A percentile compares a stretch with the other conserved stretches of the same genome.
These are phyloP conservation scores for Penicillium nordicum DNA, from an alignment of 2,329 filamentous ascomycete species.

Conservation along the genomic window DNA sequence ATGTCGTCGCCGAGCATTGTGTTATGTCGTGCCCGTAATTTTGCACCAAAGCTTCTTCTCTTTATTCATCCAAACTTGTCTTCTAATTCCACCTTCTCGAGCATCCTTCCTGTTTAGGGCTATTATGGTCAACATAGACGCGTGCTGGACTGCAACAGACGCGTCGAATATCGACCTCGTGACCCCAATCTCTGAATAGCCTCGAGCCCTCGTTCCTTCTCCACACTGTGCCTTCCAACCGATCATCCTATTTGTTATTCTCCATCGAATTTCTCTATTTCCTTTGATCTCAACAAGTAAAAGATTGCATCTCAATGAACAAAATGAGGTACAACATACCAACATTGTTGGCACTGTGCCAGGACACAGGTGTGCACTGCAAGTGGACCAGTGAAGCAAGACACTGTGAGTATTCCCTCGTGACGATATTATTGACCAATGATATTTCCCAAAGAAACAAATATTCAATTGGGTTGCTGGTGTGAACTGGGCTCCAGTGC, in stretches of 20 bases:
- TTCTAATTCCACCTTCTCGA: not conserved
- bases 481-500: not conserved
- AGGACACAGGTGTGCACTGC: constrained; percentile 27
- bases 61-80: not conserved
- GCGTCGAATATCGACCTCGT: not conserved
- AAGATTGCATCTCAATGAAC: constrained; percentile 5
- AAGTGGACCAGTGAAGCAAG: constrained; percentile 25
- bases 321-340: constrained; percentile 39
- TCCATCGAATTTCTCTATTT: not conserved
- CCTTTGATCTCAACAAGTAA: constrained; percentile 3
- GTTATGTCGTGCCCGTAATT: not conserved
- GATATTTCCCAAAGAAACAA: not conserved
- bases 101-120: not conserved
- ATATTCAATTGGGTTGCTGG: not conserved
- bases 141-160: not conserved
- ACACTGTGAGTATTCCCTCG: constrained; percentile 27
- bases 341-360: constrained; percentile 36
- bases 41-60: not conserved
- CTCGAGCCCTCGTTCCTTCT: constrained; percentile 4
- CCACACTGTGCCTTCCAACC: not conserved
- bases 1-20: not conserved
- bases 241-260: not conserved
- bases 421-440: not conserved
- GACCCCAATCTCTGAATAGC: not conserved
- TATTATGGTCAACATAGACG: not conserved